A percentile compares a stretch with the other conserved stretches of the same genome.
Evolutionary conservation across 768 basidiomycete species (phyloP).

Genomic region (Chalciporus chontae): DNA sequence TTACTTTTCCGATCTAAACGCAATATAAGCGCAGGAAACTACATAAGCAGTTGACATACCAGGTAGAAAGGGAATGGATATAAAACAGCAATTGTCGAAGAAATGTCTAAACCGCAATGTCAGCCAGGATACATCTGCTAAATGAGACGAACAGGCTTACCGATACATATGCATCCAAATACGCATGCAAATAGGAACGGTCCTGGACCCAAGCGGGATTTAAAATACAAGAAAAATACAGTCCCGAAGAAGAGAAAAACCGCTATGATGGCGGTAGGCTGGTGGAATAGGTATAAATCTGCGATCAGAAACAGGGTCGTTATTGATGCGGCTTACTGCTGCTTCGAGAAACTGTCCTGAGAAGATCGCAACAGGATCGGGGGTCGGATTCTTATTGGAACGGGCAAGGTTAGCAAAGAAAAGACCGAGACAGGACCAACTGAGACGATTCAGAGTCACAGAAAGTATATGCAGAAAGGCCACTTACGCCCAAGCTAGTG

Average conservation of each 20-base stretch:
- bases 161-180: conserved; percentile 58
- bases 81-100: conserved; percentile 52
- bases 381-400: conserved; percentile 36
- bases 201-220: conserved; percentile 57
- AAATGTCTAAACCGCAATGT: conserved; percentile 44
- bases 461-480: neutral
- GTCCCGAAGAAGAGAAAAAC: conserved; percentile 64
- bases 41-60: conserved; percentile 24
- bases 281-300: conserved; percentile 1
- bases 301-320: neutral
- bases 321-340: conserved; percentile 26
- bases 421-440: conserved; percentile 67
- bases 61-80: conserved; percentile 65
- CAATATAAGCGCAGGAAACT: neutral
- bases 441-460: conserved; percentile 20
- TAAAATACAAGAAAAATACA: conserved; percentile 54
- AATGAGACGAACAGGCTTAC: conserved; percentile 30
- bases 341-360: conserved; percentile 57
- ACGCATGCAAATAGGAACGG: conserved; percentile 56
- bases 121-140: neutral
- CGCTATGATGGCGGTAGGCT: conserved; percentile 58
- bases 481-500: conserved; percentile 61
- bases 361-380: conserved; percentile 37
- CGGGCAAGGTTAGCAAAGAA: conserved; percentile 59
- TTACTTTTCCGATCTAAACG: conserved; percentile 43